Evolutionary conservation across 2,329 filamentous ascomycete genomes (phyloP).

Genomic region (Aspergillus aculeatus): DNA sequence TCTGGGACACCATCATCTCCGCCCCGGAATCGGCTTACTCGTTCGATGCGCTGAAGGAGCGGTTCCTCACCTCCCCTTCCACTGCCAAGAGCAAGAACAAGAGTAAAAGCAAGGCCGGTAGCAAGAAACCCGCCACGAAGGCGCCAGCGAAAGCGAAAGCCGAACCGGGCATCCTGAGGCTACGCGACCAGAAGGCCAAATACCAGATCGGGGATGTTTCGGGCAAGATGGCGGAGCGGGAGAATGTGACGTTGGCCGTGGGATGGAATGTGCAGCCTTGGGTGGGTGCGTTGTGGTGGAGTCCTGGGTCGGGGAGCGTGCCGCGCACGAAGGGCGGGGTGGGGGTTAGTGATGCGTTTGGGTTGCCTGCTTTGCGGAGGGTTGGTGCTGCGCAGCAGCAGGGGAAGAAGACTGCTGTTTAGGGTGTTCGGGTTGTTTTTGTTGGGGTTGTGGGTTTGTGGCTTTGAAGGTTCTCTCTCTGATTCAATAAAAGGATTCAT

Average conservation of each 20-base stretch:
- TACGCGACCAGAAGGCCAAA: slow-evolving; percentile 86
- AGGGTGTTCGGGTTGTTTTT: neutral
- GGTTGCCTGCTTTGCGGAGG: slow-evolving; percentile 56
- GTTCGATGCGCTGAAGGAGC: slow-evolving; percentile 37
- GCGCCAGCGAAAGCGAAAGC: slow-evolving; percentile 14
- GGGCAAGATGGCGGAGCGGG: slow-evolving; percentile 70
- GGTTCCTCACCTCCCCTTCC: slow-evolving; percentile 34
- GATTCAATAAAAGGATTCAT: too few relatives aligned
- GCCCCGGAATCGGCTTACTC: slow-evolving; percentile 51
- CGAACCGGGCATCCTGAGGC: slow-evolving; percentile 63
- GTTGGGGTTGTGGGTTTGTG: neutral
- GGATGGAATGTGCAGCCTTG: slow-evolving; percentile 98
- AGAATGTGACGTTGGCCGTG: slow-evolving; percentile 73
- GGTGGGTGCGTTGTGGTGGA: slow-evolving; percentile 88
- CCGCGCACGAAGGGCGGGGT: slow-evolving; percentile 52
- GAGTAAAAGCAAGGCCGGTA: slow-evolving; percentile 21
- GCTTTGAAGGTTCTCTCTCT: neutral
- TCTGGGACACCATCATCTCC: slow-evolving; percentile 95
- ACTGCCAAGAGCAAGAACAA: slow-evolving; percentile 19
- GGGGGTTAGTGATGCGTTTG: slow-evolving; percentile 53
- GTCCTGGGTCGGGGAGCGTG: slow-evolving; percentile 53
- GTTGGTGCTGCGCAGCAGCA: slow-evolving; percentile 29
- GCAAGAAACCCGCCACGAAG: slow-evolving; percentile 1
- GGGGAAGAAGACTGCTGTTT: neutral
- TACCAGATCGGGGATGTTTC: slow-evolving; percentile 94